Evolutionary conservation across 441 rosid species (phyloP).

Genomic region (Adansonia madagascariensis): DNA sequence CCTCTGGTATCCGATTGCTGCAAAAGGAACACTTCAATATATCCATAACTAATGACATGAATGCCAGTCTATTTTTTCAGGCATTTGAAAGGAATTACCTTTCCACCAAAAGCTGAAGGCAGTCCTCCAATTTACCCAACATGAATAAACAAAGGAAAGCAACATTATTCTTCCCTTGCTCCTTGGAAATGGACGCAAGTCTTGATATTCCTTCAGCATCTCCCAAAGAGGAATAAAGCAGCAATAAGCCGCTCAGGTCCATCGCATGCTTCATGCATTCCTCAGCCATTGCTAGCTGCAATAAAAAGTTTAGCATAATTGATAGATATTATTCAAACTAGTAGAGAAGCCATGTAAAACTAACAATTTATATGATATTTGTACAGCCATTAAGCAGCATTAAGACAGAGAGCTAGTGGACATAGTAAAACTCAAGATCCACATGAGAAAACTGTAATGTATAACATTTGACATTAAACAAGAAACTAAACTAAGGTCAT

Average conservation of each 20-base stretch:
- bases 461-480: background rate
- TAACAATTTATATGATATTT: background rate
- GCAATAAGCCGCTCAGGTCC: conserved; percentile 90
- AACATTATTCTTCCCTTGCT: conserved; percentile 93
- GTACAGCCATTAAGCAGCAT: background rate
- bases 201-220: conserved; percentile 89
- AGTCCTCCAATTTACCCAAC: conserved; percentile 92
- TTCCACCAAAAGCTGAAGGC: conserved; percentile 88
- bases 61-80: conserved; percentile 23
- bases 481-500: background rate
- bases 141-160: conserved; percentile 88
- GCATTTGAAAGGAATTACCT: conserved; percentile 52
- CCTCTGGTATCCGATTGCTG: conserved; percentile 99
- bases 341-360: background rate
- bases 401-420: conserved; percentile 9
- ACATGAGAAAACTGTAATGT: no score
- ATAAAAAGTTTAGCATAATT: conserved; percentile 15
- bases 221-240: conserved; percentile 92
- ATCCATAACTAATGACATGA: conserved; percentile 19
- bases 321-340: background rate
- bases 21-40: conserved; percentile 39
- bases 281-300: conserved; percentile 96
- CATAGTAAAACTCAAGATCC: background rate
- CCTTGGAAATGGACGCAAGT: conserved; percentile 82
- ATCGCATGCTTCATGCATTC: conserved; percentile 88